Percentiles rank a stretch among this genome's conserved stretches.
These are phyloP conservation scores for Schwanniomyces polymorphus DNA, from an alignment of 805 yeast species.

Conservation along the genomic window DNA sequence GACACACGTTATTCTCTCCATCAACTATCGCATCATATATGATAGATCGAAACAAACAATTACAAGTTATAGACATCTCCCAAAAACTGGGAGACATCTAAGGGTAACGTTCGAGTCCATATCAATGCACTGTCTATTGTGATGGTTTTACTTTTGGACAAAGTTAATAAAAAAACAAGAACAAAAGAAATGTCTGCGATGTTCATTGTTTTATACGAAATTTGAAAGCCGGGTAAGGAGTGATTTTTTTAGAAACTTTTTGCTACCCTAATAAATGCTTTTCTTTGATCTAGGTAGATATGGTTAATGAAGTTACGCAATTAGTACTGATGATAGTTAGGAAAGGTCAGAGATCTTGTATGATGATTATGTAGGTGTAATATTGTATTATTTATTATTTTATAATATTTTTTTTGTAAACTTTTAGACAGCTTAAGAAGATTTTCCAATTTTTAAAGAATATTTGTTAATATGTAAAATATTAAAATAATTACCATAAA, in stretches of 20 bases:
- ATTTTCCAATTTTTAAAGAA: too few relatives aligned
- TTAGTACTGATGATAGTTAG: too few relatives aligned
- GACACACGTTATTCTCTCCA: constrained; percentile 44
- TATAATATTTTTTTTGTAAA: too few relatives aligned
- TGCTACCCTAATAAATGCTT: background rate
- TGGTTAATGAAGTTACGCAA: too few relatives aligned
- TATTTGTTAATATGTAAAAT: too few relatives aligned
- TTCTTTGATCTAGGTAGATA: too few relatives aligned
- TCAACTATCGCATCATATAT: constrained; percentile 43
- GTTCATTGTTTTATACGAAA: background rate
- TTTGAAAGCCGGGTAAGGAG: background rate
- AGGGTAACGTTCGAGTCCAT: constrained; percentile 20
- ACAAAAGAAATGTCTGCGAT: background rate
- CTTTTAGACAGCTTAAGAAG: too few relatives aligned
- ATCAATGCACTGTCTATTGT: constrained; percentile 64
- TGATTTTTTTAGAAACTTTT: background rate
- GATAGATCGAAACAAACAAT: constrained; percentile 18
- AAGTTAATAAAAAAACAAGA: constrained; percentile 42
- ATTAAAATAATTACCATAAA: too few relatives aligned
- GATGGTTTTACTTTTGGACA: constrained; percentile 69
- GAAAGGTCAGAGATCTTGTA: too few relatives aligned
- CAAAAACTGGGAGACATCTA: constrained; percentile 31
- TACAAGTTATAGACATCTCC: constrained; percentile 6
- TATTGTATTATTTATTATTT: too few relatives aligned
- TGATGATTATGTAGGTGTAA: too few relatives aligned